Evolutionary conservation across 257 asterid genomes (phyloP), one percentile per base, ranked within the genome.

Genomic region (Solanum dulcamara): DNA sequence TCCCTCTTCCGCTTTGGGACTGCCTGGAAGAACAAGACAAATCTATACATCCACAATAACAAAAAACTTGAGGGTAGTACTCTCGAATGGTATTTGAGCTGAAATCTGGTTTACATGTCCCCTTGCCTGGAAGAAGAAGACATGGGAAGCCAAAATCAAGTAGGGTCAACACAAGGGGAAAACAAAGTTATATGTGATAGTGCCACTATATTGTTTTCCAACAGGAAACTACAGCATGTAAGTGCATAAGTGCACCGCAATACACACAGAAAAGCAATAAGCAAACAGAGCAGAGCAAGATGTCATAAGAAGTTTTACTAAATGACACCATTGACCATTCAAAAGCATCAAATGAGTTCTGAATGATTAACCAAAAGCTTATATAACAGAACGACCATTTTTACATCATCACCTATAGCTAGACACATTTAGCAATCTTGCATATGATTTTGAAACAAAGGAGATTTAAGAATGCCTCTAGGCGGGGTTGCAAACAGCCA

Each of bases 1-100:
- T 83, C 94, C 67, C 97, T 91, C 92, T 93, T 94, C 77, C 98
- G 92, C 86, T 93, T 93, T 59, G 90, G 85, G 67, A 87, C 89
- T 83, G 84, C 87, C 97, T 96, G 92, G 70, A 89, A 88, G 67
- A 84, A 74, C 66, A 7, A 75, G 17, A 28, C 67, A 67, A 33
- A 22, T 24, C 38, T 37, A 38, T 75, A 75, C 3, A 44, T 74
- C n/a, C 57, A 44, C 24, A 10, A 26, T 24, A 26, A 44, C 11
- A 26, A 24, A 26, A 26, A 75, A 7, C 24, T 44, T 26, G 60
- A 75, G 57, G 81, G 11, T 26, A 44, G 40, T 44, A 75, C 15
- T 42, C 60, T 26, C 2, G 38, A 9, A 5, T 44, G 60, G 59
- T 75, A 26, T 44, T 26, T 26, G 60, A 44, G 1, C 82, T 75